Conservation (phyloP, 192 early-diverging fungal genomes). For the Chytriomyces sp. region DNA sequence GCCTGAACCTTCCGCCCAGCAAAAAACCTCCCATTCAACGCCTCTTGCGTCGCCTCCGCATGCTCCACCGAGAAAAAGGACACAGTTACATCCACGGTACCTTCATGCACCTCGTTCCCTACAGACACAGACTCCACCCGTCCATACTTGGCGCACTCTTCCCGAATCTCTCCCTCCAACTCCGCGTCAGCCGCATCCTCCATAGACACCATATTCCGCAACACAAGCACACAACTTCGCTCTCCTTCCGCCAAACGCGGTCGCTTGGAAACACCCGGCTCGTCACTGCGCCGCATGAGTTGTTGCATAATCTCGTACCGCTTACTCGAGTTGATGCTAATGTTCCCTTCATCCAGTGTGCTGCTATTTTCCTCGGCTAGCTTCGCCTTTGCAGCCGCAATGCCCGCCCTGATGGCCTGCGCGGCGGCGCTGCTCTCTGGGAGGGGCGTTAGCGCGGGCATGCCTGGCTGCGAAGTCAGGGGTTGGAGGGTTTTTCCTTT, state of each 20-base stretch:
- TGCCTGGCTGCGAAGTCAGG: neutral
- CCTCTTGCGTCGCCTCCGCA: slow-evolving; percentile 62
- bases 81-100: slow-evolving; percentile 75
- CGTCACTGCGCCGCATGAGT: slow-evolving; percentile 44
- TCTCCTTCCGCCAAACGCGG: neutral
- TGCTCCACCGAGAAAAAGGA: slow-evolving; percentile 64
- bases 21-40: slow-evolving; percentile 82
- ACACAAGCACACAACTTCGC: slow-evolving; percentile 57
- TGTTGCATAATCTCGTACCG: slow-evolving; percentile 76
- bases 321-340: slow-evolving; percentile 54
- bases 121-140: slow-evolving; percentile 67
- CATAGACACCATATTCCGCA: slow-evolving; percentile 70
- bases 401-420: slow-evolving; percentile 26
- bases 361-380: slow-evolving; percentile 37
- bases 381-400: slow-evolving; percentile 38
- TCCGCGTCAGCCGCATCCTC: slow-evolving; percentile 75
- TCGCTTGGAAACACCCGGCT: slow-evolving; percentile 12
- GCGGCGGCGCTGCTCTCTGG: slow-evolving; percentile 9
- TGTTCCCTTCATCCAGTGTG: slow-evolving; percentile 38
- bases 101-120: slow-evolving; percentile 40
- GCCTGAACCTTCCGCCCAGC: slow-evolving; percentile 75
- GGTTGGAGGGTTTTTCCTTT: neutral
- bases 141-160: slow-evolving; percentile 84
- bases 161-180: slow-evolving; percentile 79
- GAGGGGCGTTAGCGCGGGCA: neutral